Evolutionary conservation across 2,329 filamentous ascomycete species (phyloP).

Genomic region (Penicillium sp.): DNA sequence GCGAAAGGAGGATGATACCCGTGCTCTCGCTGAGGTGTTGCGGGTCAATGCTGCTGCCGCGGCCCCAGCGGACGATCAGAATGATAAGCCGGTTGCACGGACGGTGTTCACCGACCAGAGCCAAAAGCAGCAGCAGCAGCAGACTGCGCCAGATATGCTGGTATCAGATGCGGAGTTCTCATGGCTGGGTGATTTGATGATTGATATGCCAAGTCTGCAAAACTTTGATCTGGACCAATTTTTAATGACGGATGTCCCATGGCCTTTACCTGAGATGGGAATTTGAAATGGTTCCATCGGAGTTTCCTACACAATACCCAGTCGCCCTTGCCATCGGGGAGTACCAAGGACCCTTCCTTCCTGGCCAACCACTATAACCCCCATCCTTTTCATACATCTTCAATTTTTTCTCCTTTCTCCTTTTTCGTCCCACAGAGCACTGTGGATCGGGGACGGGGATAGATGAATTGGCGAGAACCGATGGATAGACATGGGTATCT

Average conservation of each 20-base stretch:
- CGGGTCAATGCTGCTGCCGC: constrained; percentile 36
- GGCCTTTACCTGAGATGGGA: constrained; percentile 30
- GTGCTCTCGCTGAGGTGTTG: constrained; percentile 42
- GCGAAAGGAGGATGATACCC: constrained; percentile 48
- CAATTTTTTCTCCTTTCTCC: background rate
- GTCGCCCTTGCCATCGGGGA: background rate
- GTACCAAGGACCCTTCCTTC: background rate
- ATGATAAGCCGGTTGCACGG: background rate
- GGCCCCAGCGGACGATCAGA: constrained; percentile 10
- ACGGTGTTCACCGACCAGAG: background rate
- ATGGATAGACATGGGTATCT: background rate
- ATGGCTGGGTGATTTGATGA: constrained; percentile 47
- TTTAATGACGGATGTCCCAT: constrained; percentile 34
- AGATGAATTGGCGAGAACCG: background rate
- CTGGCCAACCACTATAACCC: background rate
- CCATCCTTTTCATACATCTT: background rate
- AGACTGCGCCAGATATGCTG: constrained; percentile 19
- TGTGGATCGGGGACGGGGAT: background rate
- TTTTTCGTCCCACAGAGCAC: background rate
- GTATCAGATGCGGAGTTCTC: constrained; percentile 39
- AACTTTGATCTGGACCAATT: constrained; percentile 49
- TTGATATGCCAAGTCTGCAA: constrained; percentile 48
- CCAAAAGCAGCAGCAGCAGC: background rate
- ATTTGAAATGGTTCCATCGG: constrained; percentile 14
- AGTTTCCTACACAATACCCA: background rate